Base-by-base conservation (phyloP, 2,329 filamentous ascomycete genomes). In the Trichoderma koningii region DNA sequence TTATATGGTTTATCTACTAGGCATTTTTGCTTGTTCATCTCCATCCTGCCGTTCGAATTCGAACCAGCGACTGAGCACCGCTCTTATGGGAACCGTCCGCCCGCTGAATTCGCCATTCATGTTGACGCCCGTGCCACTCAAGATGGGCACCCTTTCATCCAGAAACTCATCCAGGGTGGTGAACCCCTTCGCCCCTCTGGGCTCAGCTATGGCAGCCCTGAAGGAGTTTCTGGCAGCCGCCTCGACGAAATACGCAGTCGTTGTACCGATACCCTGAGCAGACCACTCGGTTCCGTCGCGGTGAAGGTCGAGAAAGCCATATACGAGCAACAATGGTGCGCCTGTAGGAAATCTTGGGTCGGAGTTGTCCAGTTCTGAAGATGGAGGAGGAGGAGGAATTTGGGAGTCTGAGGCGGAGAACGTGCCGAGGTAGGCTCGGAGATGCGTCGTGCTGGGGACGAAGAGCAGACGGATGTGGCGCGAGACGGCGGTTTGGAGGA, bases 391-490 rank as follows among this genome's bases (percentile, higher is more conserved):
- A 2, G 77, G 65, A 0, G 75, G 66, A 0, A 80, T 70, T 17
- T 70, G 74, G 9, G 79, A 78, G 63, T 78, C 73, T 1, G 70
- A 68, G 2, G 75, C 68, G 19, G 77, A 77, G 66, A 86, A 83
- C 59, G 85, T 81, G 48, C 89, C 81, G 19, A 97, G 81, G 71
- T 89, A 91, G 42, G 91, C 91, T 62, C 92, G 88, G 7, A 97
- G 84, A 74, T 91, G 88, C 23, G 90, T 87, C 62, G 95, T 83
- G 2, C 89, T 92, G 0, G 91, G 87, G 63, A 87, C 85, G 76
- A 96, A 97, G 42, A 86, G 79, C 9, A 93, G 76, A 63, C 85
- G 86, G 68, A 96, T 83, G 70, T 88, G 86, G 34, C 87, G 85
- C 7, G 91, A 89, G 3, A 85, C 83, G 53, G 88, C 85, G 30